A percentile compares a stretch with the other conserved stretches of the same genome.
Conservation (phyloP, 768 basidiomycete species). For the Tulasnella sp. region DNA sequence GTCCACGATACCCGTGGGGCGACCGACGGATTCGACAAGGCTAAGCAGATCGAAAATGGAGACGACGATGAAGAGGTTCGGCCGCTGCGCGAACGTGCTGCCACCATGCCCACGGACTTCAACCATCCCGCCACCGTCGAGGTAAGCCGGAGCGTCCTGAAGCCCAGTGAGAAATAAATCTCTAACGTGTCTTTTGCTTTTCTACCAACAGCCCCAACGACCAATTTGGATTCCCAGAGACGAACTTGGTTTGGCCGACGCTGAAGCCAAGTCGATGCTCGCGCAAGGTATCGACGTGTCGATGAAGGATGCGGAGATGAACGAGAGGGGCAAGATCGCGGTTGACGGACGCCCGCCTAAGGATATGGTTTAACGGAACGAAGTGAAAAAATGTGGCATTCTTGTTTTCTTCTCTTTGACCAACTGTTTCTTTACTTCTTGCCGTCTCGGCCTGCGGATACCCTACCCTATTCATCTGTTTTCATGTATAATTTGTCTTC, state of each 20-base stretch:
- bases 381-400: not conserved
- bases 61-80: slow-evolving; percentile 36
- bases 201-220: slow-evolving; percentile 59
- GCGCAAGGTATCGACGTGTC: slow-evolving; percentile 58
- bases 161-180: not conserved
- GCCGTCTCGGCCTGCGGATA: not conserved
- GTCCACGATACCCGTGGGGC: not conserved
- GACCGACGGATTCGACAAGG: slow-evolving; percentile 26
- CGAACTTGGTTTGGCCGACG: slow-evolving; percentile 59
- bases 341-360: slow-evolving; percentile 54
- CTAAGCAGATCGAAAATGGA: slow-evolving; percentile 32
- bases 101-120: slow-evolving; percentile 53
- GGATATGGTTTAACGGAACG: slow-evolving; percentile 9
- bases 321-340: slow-evolving; percentile 63
- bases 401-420: not conserved
- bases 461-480: not conserved
- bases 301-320: slow-evolving; percentile 58
- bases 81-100: slow-evolving; percentile 24
- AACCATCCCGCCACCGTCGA: slow-evolving; percentile 79
- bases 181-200: not conserved
- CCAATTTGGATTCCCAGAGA: slow-evolving; percentile 87
- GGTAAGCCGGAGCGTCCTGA: slow-evolving; percentile 3
- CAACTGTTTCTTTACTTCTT: not conserved
- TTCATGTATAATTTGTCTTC: slow-evolving; percentile 7
- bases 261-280: slow-evolving; percentile 62